Evolutionary conservation across 1,139 yeast species (phyloP).

Genomic region (Zygosaccharomyces sapae): DNA sequence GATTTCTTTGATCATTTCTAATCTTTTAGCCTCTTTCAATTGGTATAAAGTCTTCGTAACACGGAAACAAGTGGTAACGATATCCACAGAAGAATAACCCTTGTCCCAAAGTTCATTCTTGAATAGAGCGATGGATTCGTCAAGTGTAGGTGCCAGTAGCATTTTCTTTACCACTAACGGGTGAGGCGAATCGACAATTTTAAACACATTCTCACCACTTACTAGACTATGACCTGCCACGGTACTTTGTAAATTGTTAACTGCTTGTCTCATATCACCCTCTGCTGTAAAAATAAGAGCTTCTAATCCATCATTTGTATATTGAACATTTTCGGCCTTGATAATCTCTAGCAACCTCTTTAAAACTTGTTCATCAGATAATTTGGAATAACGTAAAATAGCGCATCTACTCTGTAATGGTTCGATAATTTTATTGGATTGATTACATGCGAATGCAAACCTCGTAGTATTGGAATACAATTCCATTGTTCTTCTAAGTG

Average conservation of each 20-base stretch:
- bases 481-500: slow-evolving; percentile 95
- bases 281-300: slow-evolving; percentile 96
- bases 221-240: slow-evolving; percentile 92
- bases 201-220: slow-evolving; percentile 85
- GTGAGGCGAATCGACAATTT: slow-evolving; percentile 95
- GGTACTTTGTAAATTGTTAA: slow-evolving; percentile 88
- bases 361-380: slow-evolving; percentile 81
- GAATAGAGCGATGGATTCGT: slow-evolving; percentile 63
- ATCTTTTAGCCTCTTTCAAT: slow-evolving; percentile 59
- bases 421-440: slow-evolving; percentile 88
- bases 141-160: slow-evolving; percentile 58
- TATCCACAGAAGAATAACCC: slow-evolving; percentile 93
- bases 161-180: slow-evolving; percentile 80
- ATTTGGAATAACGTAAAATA: slow-evolving; percentile 74
- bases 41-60: slow-evolving; percentile 75
- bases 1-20: slow-evolving; percentile 76
- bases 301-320: slow-evolving; percentile 85
- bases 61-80: slow-evolving; percentile 82
- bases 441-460: slow-evolving; percentile 97
- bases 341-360: slow-evolving; percentile 70
- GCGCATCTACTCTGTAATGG: slow-evolving; percentile 98
- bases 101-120: slow-evolving; percentile 68
- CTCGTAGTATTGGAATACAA: slow-evolving; percentile 89
- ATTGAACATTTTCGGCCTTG: slow-evolving; percentile 66
- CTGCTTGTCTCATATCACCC: slow-evolving; percentile 98